Conservation (phyloP, 345 rosid genomes). For the Conringia planisiliqua region DNA sequence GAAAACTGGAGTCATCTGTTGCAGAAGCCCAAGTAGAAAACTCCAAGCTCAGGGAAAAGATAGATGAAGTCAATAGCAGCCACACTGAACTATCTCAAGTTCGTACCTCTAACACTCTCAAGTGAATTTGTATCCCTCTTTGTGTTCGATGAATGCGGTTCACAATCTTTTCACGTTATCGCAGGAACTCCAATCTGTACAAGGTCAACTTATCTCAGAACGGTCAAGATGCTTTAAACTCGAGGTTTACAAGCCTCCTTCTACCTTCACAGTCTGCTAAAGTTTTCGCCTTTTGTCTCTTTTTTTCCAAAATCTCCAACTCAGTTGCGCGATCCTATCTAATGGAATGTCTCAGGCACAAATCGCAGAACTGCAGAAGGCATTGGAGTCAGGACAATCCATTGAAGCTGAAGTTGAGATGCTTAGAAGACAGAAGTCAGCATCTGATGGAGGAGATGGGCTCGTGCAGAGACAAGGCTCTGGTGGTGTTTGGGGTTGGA, state of each 20-base stretch:
- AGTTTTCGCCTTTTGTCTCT: neutral
- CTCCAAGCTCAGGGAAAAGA: conserved; percentile 57
- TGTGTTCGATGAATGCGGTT: neutral
- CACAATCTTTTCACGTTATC: conserved; percentile 4
- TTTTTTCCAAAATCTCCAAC: neutral
- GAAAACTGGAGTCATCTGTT: conserved; percentile 49
- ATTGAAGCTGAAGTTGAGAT: conserved; percentile 80
- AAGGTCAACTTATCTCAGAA: conserved; percentile 83
- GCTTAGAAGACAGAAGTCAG: conserved; percentile 72
- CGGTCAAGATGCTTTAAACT: conserved; percentile 98
- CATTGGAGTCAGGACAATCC: conserved; percentile 65
- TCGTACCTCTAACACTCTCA: conserved; percentile 17
- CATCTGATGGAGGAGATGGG: conserved; percentile 58
- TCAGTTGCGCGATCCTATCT: neutral
- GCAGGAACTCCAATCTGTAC: conserved; percentile 91
- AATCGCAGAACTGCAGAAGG: conserved; percentile 79
- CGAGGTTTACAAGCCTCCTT: conserved; percentile 51
- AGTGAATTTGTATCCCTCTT: neutral
- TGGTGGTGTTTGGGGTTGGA: conserved; percentile 84
- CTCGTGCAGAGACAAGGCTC: conserved; percentile 62
- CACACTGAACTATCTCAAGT: conserved; percentile 83
- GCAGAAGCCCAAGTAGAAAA: conserved; percentile 62
- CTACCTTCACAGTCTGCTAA: neutral
- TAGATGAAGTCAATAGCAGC: conserved; percentile 63
- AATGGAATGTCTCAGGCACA: conserved; percentile 62